Conservation (phyloP, 116 monocot genomes). For the Trichopus zeylanicus region DNA sequence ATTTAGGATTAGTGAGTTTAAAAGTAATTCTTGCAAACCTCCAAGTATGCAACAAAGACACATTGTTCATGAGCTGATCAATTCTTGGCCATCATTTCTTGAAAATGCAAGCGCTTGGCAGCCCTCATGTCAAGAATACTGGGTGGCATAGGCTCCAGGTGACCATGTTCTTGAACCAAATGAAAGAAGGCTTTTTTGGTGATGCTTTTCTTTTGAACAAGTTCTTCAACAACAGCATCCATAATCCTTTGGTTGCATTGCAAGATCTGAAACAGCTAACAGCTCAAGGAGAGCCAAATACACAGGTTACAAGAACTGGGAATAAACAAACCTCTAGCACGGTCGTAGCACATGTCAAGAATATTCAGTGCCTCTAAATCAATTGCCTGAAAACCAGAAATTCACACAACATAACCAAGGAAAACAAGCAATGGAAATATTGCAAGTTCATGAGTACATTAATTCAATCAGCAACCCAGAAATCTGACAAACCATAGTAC, state of each 20-base stretch:
- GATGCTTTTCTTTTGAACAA: conserved; percentile 71
- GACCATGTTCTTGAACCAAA: conserved; percentile 56
- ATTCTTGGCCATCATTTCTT: conserved; percentile 45
- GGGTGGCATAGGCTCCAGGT: conserved; percentile 44
- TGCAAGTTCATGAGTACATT: conserved; percentile 31
- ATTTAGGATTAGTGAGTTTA: too few species aligned
- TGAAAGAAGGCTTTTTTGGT: conserved; percentile 63
- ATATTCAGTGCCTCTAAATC: conserved; percentile 63
- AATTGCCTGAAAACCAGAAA: conserved; percentile 46
- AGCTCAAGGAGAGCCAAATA: neutral
- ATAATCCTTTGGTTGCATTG: conserved; percentile 45
- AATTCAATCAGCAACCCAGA: conserved; percentile 67
- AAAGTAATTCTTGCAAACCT: too few species aligned
- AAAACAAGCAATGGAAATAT: neutral
- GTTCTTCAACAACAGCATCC: conserved; percentile 56
- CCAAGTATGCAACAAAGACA: neutral
- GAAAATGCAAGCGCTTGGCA: conserved; percentile 44
- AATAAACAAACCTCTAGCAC: conserved; percentile 43
- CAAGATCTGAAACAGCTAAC: conserved; percentile 38
- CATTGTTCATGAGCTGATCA: conserved; percentile 7
- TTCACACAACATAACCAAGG: neutral
- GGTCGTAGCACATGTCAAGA: conserved; percentile 64
- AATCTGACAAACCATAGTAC: conserved; percentile 58
- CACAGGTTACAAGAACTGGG: neutral
- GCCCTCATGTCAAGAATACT: conserved; percentile 63